These are phyloP conservation scores for Alternaria sp. DNA, from an alignment of 2,329 filamentous ascomycete species.

Conservation along the genomic window DNA sequence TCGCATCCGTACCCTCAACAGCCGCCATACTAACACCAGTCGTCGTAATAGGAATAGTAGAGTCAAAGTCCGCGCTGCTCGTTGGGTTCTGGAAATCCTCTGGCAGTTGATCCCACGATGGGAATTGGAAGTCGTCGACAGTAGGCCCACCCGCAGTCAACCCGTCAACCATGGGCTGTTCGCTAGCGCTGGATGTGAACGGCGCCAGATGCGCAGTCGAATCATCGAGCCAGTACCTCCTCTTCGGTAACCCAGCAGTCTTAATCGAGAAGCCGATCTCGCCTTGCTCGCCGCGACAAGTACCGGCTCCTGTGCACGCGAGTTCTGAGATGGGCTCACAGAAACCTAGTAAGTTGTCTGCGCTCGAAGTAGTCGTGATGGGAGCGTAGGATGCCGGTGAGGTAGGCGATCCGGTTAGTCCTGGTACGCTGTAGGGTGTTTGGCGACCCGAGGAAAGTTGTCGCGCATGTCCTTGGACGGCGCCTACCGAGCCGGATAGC, in stretches of 20 bases:
- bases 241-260: conserved; percentile 11
- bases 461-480: conserved; percentile 19
- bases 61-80: conserved; percentile 25
- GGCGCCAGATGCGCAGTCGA: conserved; percentile 3
- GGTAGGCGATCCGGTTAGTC: conserved; percentile 24
- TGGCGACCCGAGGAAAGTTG: conserved; percentile 19
- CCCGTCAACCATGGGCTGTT: conserved; percentile 3
- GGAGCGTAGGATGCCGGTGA: conserved; percentile 19
- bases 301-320: conserved; percentile 15
- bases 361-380: conserved; percentile 11
- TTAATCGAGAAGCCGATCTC: conserved; percentile 22
- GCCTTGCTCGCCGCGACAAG: conserved; percentile 32
- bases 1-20: conserved; percentile 6
- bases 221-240: conserved; percentile 14
- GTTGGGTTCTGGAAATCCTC: conserved; percentile 31
- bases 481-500: conserved; percentile 30
- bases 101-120: conserved; percentile 37
- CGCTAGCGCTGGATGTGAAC: not conserved
- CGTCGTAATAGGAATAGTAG: conserved; percentile 21
- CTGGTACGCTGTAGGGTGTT: conserved; percentile 21
- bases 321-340: conserved; percentile 30
- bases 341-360: conserved; percentile 12
- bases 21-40: conserved; percentile 12
- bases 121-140: conserved; percentile 28
- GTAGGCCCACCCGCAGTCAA: conserved; percentile 2